Base-by-base conservation (phyloP, 306 rosid species). In the Boehmeria nivea region DNA sequence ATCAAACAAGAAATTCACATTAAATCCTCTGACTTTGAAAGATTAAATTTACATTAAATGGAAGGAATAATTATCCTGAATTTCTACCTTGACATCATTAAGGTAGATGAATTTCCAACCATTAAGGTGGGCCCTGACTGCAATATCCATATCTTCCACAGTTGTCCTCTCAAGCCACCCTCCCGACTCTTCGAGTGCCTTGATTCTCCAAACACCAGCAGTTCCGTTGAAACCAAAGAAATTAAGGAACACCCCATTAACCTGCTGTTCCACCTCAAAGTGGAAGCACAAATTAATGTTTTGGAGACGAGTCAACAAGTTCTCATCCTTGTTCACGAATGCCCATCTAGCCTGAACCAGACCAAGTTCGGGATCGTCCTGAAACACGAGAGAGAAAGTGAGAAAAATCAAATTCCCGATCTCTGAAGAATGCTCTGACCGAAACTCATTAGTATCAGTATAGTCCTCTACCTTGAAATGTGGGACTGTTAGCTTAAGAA, bases 251-350 rank as follows among this genome's bases (percentile, higher is more conserved):
- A 78, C 76, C 43, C 97, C 95, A 68, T 90, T 90, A 61, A 90
- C 97, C 65, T 90, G 97, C 61, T 90, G 97, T 74, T 90, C 97
- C 55, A 90, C 97, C 87, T 90, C 97, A 62, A 90, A 90, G 78
- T 86, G 97, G 80, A 90, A 90, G 64, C 94, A 90, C 74, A 90
- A 60, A 68, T 90, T 90, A 63, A 90, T 87, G 62, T 86, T 90
- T 67, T 90, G 97, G 59, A 90, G 95, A 49, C 97, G 97, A 45
- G 97, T 90, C 79, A 90, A 63, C 81, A 90, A 77, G 76, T 90
- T 90, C 72, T 90, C 97, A 7, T 81, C 87, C 79, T 83, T 83
- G 87, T 89, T 89, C 70, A 89, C 97, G 57, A 83, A 89, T 51
- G 84, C 65, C 97, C 97, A 90, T 74, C 97, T 81, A 49, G 97